Evolutionary conservation across 2,329 filamentous ascomycete genomes (phyloP).

Genomic region (Alternaria metachromatica): DNA sequence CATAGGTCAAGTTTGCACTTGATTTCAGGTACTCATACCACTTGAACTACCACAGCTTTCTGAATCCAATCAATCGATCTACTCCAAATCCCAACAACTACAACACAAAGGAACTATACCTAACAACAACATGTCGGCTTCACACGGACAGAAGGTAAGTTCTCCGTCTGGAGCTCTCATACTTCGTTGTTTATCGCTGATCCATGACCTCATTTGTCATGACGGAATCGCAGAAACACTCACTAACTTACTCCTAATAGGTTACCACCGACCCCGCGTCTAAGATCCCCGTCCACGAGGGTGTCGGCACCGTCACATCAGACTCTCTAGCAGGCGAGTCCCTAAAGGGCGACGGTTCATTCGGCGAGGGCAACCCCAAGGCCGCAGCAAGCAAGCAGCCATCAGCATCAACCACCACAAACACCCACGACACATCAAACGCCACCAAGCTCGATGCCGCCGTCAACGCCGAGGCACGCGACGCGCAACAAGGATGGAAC

Average conservation of each 20-base stretch:
- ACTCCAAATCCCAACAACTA: not conserved
- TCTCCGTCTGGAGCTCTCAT: not conserved
- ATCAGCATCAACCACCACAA: slow-evolving; percentile 61
- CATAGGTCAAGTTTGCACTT: slow-evolving; percentile 2
- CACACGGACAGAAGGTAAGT: slow-evolving; percentile 31
- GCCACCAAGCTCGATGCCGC: slow-evolving; percentile 60
- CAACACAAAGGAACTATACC: not conserved
- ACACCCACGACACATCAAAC: slow-evolving; percentile 62
- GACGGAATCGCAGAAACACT: not conserved
- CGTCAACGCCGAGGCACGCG: slow-evolving; percentile 54
- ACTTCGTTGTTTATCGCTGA: not conserved
- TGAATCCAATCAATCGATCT: not conserved
- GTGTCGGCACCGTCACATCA: slow-evolving; percentile 66
- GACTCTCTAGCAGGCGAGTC: slow-evolving; percentile 83
- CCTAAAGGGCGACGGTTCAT: slow-evolving; percentile 63
- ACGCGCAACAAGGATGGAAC: slow-evolving; percentile 49
- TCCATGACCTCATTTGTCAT: not conserved
- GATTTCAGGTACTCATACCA: not conserved
- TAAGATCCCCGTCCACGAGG: slow-evolving; percentile 62
- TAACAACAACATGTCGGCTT: slow-evolving; percentile 14
- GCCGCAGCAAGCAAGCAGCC: slow-evolving; percentile 58
- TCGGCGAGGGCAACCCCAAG: slow-evolving; percentile 64
- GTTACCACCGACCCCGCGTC: slow-evolving; percentile 58
- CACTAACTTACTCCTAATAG: slow-evolving; percentile 28
- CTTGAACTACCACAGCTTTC: not conserved